A percentile compares a stretch with the other conserved stretches of the same genome.
These are phyloP conservation scores for Taiwanofungus camphoratus DNA, from an alignment of 1,284 basidiomycete species.

Conservation along the genomic window DNA sequence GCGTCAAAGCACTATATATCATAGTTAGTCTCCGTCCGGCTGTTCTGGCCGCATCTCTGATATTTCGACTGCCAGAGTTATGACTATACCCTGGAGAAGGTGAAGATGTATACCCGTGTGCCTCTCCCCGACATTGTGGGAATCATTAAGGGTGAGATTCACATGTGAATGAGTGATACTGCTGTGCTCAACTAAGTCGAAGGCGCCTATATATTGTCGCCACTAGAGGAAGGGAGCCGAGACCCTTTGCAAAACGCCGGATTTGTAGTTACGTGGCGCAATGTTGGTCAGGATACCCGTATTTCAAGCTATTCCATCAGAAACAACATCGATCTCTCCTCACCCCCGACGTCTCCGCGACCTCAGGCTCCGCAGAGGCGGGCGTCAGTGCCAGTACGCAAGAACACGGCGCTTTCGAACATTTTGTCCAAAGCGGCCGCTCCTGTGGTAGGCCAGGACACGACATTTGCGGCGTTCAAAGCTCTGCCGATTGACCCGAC, in stretches of 20 bases:
- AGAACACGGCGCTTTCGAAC: slow-evolving; percentile 25
- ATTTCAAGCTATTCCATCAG: slow-evolving; percentile 80
- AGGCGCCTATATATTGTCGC: slow-evolving; percentile 89
- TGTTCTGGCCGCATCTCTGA: neutral
- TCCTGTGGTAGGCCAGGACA: slow-evolving; percentile 26
- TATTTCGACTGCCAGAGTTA: slow-evolving; percentile 54
- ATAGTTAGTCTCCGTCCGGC: slow-evolving; percentile 38
- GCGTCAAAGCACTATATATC: slow-evolving; percentile 59
- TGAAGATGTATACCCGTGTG: slow-evolving; percentile 84
- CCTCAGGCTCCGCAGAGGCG: slow-evolving; percentile 5
- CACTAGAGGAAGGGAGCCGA: slow-evolving; percentile 84
- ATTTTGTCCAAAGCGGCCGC: slow-evolving; percentile 31
- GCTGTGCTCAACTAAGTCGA: slow-evolving; percentile 6
- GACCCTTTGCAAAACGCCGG: slow-evolving; percentile 85
- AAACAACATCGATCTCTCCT: slow-evolving; percentile 46
- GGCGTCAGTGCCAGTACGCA: slow-evolving; percentile 9
- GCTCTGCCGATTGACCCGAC: slow-evolving; percentile 65
- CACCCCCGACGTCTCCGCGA: slow-evolving; percentile 19
- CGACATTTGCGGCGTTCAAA: slow-evolving; percentile 69
- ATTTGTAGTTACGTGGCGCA: slow-evolving; percentile 73
- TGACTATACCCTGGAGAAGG: slow-evolving; percentile 88
- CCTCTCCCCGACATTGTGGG: slow-evolving; percentile 79
- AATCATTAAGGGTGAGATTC: slow-evolving; percentile 70
- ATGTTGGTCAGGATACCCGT: slow-evolving; percentile 56
- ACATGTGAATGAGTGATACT: neutral